These are phyloP conservation scores for Acanthamoeba divionensis DNA, from an alignment of 208 protist genomes.

Conservation along the genomic window DNA sequence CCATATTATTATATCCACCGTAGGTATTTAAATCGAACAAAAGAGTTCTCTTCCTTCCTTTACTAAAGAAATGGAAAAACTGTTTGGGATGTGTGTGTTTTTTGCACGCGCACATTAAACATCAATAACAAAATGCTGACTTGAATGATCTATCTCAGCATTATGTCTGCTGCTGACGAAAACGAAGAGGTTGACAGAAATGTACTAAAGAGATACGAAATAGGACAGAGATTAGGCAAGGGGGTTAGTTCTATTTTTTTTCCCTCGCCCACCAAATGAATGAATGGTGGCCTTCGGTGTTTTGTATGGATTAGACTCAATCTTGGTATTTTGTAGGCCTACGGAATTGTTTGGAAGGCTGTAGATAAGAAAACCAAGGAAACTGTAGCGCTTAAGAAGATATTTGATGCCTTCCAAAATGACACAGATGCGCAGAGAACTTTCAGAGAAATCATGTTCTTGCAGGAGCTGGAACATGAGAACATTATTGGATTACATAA, in stretches of 20 bases:
- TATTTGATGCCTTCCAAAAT: slow-evolving; percentile 90
- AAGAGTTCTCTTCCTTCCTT: too few relatives aligned
- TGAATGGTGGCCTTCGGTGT: background rate
- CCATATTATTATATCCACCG: too few relatives aligned
- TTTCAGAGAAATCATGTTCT: slow-evolving; percentile 96
- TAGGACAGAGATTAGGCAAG: slow-evolving; percentile 91
- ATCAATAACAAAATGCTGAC: too few relatives aligned
- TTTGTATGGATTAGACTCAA: background rate
- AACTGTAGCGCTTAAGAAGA: slow-evolving; percentile 93
- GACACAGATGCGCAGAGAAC: slow-evolving; percentile 86
- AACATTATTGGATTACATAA: slow-evolving; percentile 96
- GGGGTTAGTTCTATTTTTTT: slow-evolving; percentile 63
- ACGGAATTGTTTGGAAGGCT: slow-evolving; percentile 93
- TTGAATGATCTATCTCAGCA: too few relatives aligned
- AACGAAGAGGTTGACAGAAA: slow-evolving; percentile 87
- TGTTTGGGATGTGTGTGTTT: too few relatives aligned
- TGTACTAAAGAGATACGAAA: slow-evolving; percentile 91
- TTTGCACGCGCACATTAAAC: too few relatives aligned
- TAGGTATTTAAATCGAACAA: too few relatives aligned
- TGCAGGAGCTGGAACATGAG: slow-evolving; percentile 91
- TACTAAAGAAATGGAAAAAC: too few relatives aligned
- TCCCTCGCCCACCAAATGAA: background rate
- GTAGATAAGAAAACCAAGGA: slow-evolving; percentile 89
- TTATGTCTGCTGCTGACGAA: slow-evolving; percentile 14
- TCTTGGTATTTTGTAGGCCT: slow-evolving; percentile 74